A percentile compares a stretch with the other conserved stretches of the same genome.
These are phyloP conservation scores for Neonectria ditissima DNA, from an alignment of 2,329 filamentous ascomycete genomes.

Conservation along the genomic window DNA sequence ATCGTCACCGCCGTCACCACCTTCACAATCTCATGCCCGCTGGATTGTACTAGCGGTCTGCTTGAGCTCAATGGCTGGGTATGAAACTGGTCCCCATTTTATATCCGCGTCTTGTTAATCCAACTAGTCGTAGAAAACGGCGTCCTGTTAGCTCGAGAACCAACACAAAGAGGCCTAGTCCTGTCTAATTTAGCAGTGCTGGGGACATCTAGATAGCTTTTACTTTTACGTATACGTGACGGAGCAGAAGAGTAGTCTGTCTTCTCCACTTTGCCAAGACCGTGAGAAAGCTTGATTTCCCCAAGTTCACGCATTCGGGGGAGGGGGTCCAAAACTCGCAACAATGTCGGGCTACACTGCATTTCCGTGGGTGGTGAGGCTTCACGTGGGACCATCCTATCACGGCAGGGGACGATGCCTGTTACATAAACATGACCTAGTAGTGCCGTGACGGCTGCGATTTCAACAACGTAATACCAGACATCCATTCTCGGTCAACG, in stretches of 20 bases:
- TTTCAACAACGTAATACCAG: background rate
- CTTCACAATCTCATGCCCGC: background rate
- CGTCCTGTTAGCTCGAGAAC: background rate
- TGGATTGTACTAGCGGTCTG: background rate
- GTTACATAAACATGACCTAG: background rate
- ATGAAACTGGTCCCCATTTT: background rate
- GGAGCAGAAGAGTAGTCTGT: background rate
- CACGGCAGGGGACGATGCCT: background rate
- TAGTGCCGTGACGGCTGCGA: background rate
- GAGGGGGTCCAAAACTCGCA: background rate
- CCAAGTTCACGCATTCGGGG: background rate
- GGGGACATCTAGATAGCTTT: too few species aligned
- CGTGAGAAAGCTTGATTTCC: background rate
- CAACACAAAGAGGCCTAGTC: background rate
- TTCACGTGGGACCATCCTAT: background rate
- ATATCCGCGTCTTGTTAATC: background rate
- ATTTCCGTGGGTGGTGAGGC: background rate
- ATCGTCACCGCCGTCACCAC: background rate
- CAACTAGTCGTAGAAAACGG: background rate
- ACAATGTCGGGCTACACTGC: background rate
- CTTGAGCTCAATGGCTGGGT: background rate
- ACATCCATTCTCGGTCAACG: background rate
- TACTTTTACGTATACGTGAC: background rate
- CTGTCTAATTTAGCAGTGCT: background rate
- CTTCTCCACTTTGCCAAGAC: background rate